Evolutionary conservation across 108 stramenopile genomes (phyloP).

Genomic region (Discostella pseudostelligera): DNA sequence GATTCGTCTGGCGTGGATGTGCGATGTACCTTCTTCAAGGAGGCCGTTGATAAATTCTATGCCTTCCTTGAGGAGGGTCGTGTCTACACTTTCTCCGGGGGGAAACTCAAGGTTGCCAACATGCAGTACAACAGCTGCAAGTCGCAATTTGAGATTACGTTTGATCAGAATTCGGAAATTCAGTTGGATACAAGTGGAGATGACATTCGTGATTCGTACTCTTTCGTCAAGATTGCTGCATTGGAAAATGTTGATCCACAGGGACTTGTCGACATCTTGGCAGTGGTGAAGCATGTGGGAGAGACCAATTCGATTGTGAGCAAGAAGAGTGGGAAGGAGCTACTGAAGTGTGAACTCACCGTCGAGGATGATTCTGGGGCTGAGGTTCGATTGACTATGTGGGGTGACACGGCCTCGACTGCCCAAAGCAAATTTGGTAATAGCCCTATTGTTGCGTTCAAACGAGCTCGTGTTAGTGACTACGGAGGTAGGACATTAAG

Average conservation of each 20-base stretch:
- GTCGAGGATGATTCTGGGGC: constrained; percentile 89
- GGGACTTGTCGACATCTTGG: constrained; percentile 81
- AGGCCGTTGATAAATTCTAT: constrained; percentile 91
- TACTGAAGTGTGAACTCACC: constrained; percentile 87
- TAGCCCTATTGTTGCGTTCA: constrained; percentile 83
- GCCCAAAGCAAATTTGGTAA: constrained; percentile 54
- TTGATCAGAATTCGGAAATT: constrained; percentile 90
- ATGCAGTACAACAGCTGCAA: constrained; percentile 92
- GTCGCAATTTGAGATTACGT: constrained; percentile 90
- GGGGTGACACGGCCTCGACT: constrained; percentile 73
- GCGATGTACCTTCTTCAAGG: constrained; percentile 95
- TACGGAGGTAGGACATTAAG: constrained; percentile 82
- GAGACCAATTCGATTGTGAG: constrained; percentile 64
- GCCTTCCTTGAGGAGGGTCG: constrained; percentile 75
- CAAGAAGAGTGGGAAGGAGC: constrained; percentile 83
- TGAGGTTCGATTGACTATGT: constrained; percentile 86
- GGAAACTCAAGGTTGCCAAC: constrained; percentile 92
- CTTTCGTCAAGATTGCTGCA: constrained; percentile 74
- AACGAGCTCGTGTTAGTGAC: constrained; percentile 84
- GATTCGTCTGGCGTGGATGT: constrained; percentile 89
- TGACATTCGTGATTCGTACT: constrained; percentile 70
- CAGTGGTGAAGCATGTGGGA: constrained; percentile 74
- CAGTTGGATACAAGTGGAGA: constrained; percentile 61
- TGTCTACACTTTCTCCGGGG: constrained; percentile 92
- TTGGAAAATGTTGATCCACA: constrained; percentile 67